A percentile compares a stretch with the other conserved stretches of the same genome.
Conservation (phyloP, 441 rosid species). For the Gossypium laxum region DNA sequence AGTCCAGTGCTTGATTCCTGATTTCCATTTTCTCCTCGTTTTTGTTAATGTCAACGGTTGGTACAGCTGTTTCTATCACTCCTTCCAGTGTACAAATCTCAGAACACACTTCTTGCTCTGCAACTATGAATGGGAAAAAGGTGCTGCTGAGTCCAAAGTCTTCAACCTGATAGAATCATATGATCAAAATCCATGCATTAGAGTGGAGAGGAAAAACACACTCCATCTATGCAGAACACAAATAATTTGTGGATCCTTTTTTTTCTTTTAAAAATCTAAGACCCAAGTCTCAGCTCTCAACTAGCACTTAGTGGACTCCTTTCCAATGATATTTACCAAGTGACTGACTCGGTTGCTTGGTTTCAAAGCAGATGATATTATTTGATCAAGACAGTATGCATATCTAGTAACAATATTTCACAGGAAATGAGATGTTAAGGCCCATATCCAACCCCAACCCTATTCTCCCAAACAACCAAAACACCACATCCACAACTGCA, state of each 20-base stretch:
- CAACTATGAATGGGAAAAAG: slow-evolving; percentile 49
- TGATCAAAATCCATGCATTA: slow-evolving; percentile 9
- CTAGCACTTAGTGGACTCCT: background rate
- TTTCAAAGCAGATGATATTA: background rate
- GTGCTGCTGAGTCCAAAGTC: slow-evolving; percentile 40
- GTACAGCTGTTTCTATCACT: slow-evolving; percentile 29
- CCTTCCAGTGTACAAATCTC: slow-evolving; percentile 45
- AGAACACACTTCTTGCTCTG: slow-evolving; percentile 44
- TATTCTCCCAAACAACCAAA: background rate
- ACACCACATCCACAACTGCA: background rate
- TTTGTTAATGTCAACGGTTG: slow-evolving; percentile 9
- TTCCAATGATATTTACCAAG: background rate
- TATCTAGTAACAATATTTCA: slow-evolving; percentile 3
- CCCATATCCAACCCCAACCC: background rate
- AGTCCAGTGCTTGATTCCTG: slow-evolving; percentile 38
- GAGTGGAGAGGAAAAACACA: background rate
- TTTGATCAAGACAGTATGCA: background rate
- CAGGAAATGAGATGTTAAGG: background rate
- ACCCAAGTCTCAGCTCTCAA: no score
- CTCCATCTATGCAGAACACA: background rate
- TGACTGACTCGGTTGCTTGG: background rate
- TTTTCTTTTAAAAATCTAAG: no score
- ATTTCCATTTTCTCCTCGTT: slow-evolving; percentile 20
- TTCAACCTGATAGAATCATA: slow-evolving; percentile 30
- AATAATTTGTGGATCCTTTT: background rate